Conservation (phyloP, 352 stramenopile species). For the Phytophthora constricta region DNA sequence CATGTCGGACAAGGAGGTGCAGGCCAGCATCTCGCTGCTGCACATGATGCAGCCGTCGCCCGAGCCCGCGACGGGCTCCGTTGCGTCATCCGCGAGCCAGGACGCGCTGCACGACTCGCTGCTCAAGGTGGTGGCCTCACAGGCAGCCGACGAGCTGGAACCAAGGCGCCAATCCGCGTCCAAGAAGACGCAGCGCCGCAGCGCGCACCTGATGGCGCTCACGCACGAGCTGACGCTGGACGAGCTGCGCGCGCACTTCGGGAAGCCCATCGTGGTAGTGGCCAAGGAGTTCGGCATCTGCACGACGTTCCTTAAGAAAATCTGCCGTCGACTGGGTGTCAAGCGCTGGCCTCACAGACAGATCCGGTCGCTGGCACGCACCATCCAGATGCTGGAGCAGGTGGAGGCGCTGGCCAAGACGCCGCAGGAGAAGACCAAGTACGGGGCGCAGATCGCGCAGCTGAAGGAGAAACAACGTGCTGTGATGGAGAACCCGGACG, state of each 20-base stretch:
- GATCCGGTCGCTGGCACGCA: conserved; percentile 71
- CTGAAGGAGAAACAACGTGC: conserved; percentile 71
- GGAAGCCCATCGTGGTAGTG: conserved; percentile 68
- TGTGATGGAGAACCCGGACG: conserved; percentile 72
- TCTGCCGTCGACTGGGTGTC: conserved; percentile 68
- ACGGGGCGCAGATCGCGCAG: conserved; percentile 59
- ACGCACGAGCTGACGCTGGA: conserved; percentile 65
- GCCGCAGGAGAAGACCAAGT: conserved; percentile 57
- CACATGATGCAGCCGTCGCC: conserved; percentile 59
- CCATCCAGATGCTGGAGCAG: conserved; percentile 78
- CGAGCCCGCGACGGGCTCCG: conserved; percentile 7
- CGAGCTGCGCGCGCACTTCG: conserved; percentile 68
- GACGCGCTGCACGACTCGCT: conserved; percentile 44
- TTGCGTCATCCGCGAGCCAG: conserved; percentile 9
- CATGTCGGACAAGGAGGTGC: conserved; percentile 63
- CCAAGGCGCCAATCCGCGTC: conserved; percentile 4
- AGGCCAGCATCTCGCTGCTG: conserved; percentile 68
- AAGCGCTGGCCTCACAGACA: conserved; percentile 75
- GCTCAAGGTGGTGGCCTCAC: conserved; percentile 48
- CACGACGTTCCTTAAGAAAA: conserved; percentile 83
- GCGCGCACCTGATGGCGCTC: conserved; percentile 55
- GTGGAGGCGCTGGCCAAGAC: conserved; percentile 53
- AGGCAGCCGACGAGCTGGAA: conserved; percentile 29
- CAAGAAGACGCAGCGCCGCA: conserved; percentile 43
- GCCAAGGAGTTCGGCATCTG: conserved; percentile 75